Evolutionary conservation across 2,329 filamentous ascomycete species (phyloP).

Genomic region (Colletotrichum godetiae): DNA sequence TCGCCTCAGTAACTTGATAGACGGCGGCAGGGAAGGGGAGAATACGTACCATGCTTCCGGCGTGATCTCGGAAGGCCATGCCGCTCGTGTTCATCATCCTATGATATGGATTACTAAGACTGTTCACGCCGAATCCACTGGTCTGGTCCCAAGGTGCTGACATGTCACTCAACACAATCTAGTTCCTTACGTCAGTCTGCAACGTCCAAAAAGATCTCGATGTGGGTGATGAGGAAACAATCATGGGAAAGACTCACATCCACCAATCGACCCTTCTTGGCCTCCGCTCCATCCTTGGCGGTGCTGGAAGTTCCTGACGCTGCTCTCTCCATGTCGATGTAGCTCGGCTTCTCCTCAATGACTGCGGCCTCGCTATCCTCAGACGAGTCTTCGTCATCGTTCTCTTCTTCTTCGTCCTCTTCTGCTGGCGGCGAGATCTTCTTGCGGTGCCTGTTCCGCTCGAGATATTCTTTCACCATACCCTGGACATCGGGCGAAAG

Average conservation of each 20-base stretch:
- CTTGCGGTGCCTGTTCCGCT: constrained; percentile 64
- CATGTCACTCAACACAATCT: constrained; percentile 98
- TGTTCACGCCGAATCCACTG: constrained; percentile 83
- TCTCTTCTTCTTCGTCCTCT: constrained; percentile 15
- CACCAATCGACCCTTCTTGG: constrained; percentile 63
- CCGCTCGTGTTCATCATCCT: constrained; percentile 99
- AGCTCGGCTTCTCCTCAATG: constrained; percentile 62
- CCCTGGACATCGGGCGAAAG: constrained; percentile 78
- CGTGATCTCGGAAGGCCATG: constrained; percentile 86
- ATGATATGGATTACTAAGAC: constrained; percentile 92
- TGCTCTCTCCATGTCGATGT: constrained; percentile 73
- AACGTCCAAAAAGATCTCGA: neutral
- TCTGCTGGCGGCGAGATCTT: constrained; percentile 10
- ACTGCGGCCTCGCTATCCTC: constrained; percentile 37
- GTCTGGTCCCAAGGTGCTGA: constrained; percentile 94
- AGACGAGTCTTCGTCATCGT: constrained; percentile 35
- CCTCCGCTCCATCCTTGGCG: constrained; percentile 44
- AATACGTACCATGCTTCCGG: constrained; percentile 86
- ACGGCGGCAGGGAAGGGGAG: neutral
- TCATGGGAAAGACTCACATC: constrained; percentile 66
- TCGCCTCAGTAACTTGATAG: neutral
- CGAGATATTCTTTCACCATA: constrained; percentile 81
- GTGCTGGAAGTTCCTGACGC: constrained; percentile 40
- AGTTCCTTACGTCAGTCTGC: constrained; percentile 29
- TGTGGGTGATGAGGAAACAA: neutral